Evolutionary conservation across 2,329 filamentous ascomycete genomes (phyloP), one percentile per base, ranked within the genome.

Genomic region (Ophiostoma sp.): DNA sequence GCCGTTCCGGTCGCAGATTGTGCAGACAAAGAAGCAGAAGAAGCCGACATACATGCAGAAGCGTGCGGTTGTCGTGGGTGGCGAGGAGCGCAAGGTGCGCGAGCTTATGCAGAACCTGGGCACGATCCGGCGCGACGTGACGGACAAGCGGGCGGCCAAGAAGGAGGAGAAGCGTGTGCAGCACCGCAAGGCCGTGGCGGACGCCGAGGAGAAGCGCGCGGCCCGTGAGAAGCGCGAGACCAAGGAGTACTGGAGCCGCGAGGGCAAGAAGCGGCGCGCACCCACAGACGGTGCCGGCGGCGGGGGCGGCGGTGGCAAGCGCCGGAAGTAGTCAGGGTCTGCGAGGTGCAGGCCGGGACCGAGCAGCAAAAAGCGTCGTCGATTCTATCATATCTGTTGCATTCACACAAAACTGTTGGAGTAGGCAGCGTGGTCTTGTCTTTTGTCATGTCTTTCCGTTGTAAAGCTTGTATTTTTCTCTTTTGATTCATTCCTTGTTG

Each of bases 101-200:
- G 88, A 93, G 73, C 82, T 99, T 72, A 89, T 99, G 87, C 91
- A 96, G 81, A 95, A 97, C 83, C 85, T 99, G 66, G 90, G 91
- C 75, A 94, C 93, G 16, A 82, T 99, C 75, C 83, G 93, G 73
- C 97, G 96, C 75, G 95, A 98, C 76, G 95, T 96, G 77, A 86
- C 89, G 2, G 91, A 91, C 73, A 96, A 95, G 83, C 82, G 95
- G 63, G 80, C 87, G 36, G 88, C 83, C 69, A 94, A 94, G 80
- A 95, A 99, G 83, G 93, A 97, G 75, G 92, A 94, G 82, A 86
- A 92, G 76, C 86, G 91, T 70, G 86, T 87, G 72, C 87, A 87
- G 72, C 95, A 97, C 79, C 84, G 89, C 73, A 91, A 90, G 80
- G 95, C 92, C 83, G 85, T 97, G 55, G 89, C 87, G 7, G 91